phyloP scores from a whole-genome alignment of 2,329 filamentous ascomycete genomes.

The Beauveria sp. region DNA sequence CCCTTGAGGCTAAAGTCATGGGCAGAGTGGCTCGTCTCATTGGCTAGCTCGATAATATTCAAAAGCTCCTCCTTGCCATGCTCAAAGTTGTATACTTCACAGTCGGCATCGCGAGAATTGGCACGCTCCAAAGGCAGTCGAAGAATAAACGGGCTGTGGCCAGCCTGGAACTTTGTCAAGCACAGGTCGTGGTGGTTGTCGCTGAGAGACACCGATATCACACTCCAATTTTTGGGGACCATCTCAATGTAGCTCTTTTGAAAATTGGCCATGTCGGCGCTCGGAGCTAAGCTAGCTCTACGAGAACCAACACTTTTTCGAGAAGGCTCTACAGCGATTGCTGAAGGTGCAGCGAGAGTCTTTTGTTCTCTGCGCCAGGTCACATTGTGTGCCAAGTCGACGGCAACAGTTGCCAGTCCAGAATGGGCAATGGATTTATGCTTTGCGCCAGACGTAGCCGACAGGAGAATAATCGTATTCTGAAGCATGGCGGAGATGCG shows the following conservation, averaged over 20 bases:
- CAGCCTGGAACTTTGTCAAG: slow-evolving; percentile 74
- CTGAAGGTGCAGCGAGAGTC: slow-evolving; percentile 27
- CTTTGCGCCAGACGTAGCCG: slow-evolving; percentile 47
- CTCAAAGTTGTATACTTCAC: slow-evolving; percentile 73
- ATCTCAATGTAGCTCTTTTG: slow-evolving; percentile 78
- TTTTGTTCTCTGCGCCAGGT: slow-evolving; percentile 59
- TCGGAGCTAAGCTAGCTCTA: slow-evolving; percentile 37
- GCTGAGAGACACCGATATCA: slow-evolving; percentile 77
- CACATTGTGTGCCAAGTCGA: slow-evolving; percentile 64
- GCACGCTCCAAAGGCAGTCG: slow-evolving; percentile 79
- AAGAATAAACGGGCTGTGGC: slow-evolving; percentile 74
- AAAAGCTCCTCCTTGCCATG: slow-evolving; percentile 71
- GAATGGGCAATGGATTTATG: slow-evolving; percentile 40
- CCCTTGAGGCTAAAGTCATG: slow-evolving; percentile 66
- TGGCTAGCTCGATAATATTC: slow-evolving; percentile 75
- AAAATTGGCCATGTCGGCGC: slow-evolving; percentile 54
- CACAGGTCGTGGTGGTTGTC: slow-evolving; percentile 78
- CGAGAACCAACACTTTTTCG: slow-evolving; percentile 19
- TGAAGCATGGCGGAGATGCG: slow-evolving; percentile 56
- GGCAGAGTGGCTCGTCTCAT: slow-evolving; percentile 69
- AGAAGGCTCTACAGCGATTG: slow-evolving; percentile 20
- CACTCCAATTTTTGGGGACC: slow-evolving; percentile 75
- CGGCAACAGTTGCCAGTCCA: slow-evolving; percentile 52
- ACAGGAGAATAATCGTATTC: slow-evolving; percentile 57
- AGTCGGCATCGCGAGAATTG: slow-evolving; percentile 69